Evolutionary conservation across 2,329 filamentous ascomycete genomes (phyloP), one percentile per base, ranked within the genome.

Genomic region (Aulographum hederae): DNA sequence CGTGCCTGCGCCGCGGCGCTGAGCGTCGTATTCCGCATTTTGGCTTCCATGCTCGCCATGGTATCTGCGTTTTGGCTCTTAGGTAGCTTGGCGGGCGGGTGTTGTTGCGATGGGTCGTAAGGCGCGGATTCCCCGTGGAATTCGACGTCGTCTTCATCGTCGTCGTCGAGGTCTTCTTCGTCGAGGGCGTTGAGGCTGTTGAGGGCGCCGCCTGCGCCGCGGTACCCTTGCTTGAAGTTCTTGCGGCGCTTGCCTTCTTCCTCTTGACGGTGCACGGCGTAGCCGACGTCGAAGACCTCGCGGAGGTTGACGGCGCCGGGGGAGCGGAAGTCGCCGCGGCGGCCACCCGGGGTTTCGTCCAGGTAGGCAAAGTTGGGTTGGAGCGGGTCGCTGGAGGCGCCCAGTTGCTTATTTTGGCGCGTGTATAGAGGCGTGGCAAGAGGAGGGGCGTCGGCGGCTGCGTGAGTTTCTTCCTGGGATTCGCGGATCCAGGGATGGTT

Each of bases 201-300:
- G 39, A 92, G 68, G 5, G 69, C 70, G 16, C 69, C 69, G 5
- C 56, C 63, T 16, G 64, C 48, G 38, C 73, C 57, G 46, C 75
- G 51, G 59, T 77, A 62, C 44, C 78, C 68, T 63, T 85, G 63
- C 57, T 69, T 61, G 43, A 85, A 68, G 47, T 91, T 80, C 54
- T 91, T 92, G 40, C 82, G 72, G 33, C 84, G 74, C 59, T 94
- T 95, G 45, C 73, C 76, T 54, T 95, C 89, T 51, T 98, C 89
- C 54, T 95, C 89, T 53, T 95, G 84, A 29, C 89, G 67, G 51
- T 95, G 89, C 6, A 98, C 89, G 6, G 89, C 86, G 46, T 98
- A 98, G n/a, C 82, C 78, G 30, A 98, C 86, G 46, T 98, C 89
- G 42, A 98, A 98, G 2, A 95, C 85, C 54, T 98, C 89, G 37